Percentiles rank a stretch among this genome's conserved stretches.
These are phyloP conservation scores for Austroboletus rostrupii DNA, from an alignment of 1,284 basidiomycete species.

Conservation along the genomic window DNA sequence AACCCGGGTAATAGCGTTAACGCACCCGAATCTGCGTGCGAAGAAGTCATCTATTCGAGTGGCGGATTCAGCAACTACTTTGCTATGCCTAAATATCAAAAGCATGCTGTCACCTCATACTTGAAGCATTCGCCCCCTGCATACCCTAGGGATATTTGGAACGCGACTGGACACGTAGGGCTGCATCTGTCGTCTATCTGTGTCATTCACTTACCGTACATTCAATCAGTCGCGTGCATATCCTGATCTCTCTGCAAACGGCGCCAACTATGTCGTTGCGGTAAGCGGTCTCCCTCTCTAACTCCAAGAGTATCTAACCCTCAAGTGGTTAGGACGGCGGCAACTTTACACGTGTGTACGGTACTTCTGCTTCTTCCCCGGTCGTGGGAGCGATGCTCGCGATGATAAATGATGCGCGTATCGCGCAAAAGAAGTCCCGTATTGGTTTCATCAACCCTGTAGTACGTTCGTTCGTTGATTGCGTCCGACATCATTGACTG, in stretches of 20 bases:
- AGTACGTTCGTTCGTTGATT: slow-evolving; percentile 15
- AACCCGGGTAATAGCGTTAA: slow-evolving; percentile 29
- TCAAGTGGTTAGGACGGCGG: slow-evolving; percentile 27
- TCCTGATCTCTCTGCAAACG: slow-evolving; percentile 41
- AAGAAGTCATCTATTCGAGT: slow-evolving; percentile 33
- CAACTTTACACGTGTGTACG: slow-evolving; percentile 32
- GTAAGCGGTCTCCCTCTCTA: slow-evolving; percentile 5
- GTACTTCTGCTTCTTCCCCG: slow-evolving; percentile 41
- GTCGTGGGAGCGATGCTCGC: slow-evolving; percentile 43
- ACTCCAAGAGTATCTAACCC: not conserved
- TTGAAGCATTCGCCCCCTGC: slow-evolving; percentile 26
- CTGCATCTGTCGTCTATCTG: not conserved
- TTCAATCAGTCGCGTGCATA: slow-evolving; percentile 35
- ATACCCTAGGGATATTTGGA: slow-evolving; percentile 39
- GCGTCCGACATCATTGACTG: no score
- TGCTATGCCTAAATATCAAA: slow-evolving; percentile 37
- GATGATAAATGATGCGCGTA: slow-evolving; percentile 47
- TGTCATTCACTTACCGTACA: not conserved
- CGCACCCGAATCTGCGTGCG: slow-evolving; percentile 31
- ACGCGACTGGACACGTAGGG: slow-evolving; percentile 44
- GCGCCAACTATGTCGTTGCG: slow-evolving; percentile 41
- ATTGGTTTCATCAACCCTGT: slow-evolving; percentile 40
- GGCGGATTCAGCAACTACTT: slow-evolving; percentile 47
- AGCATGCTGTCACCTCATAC: slow-evolving; percentile 20
- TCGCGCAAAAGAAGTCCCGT: slow-evolving; percentile 34